A percentile compares a stretch with the other conserved stretches of the same genome.
phyloP scores from a whole-genome alignment of 1,139 yeast species.

The Taiozyma sp. region DNA sequence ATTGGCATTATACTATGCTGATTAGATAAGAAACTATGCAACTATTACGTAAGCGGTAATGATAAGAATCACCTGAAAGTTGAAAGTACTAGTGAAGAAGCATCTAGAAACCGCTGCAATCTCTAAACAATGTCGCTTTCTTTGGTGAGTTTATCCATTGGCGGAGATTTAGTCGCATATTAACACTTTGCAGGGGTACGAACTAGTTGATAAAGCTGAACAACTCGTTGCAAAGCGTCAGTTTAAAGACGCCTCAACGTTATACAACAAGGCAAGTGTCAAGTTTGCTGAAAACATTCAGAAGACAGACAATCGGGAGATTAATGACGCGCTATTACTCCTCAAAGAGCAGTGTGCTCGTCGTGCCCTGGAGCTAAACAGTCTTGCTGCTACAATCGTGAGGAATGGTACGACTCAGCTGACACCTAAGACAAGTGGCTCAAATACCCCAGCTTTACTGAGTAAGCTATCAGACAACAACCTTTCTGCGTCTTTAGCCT shows the following conservation, averaged over 20 bases:
- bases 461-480: constrained; percentile 3
- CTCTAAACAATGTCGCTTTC: constrained; percentile 1
- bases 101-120: neutral
- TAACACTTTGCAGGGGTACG: constrained; percentile 12
- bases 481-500: constrained; percentile 7
- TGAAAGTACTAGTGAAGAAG: neutral
- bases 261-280: constrained; percentile 15
- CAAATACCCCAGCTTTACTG: constrained; percentile 1
- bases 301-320: constrained; percentile 14
- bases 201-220: constrained; percentile 21
- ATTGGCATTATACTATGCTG: neutral
- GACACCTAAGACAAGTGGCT: neutral
- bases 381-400: neutral
- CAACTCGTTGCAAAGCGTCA: constrained; percentile 10
- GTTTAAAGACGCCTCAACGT: constrained; percentile 16
- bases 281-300: constrained; percentile 8
- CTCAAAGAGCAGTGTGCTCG: constrained; percentile 14
- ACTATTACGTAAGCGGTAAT: neutral
- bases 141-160: constrained; percentile 1
- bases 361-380: constrained; percentile 14
- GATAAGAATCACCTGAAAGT: neutral
- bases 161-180: neutral
- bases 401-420: constrained; percentile 1
- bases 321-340: constrained; percentile 15
- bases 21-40: neutral